Evolutionary conservation across 78 protist genomes (phyloP), one percentile per base, ranked within the genome.

Genomic region (Pelomyxa schiedti): DNA sequence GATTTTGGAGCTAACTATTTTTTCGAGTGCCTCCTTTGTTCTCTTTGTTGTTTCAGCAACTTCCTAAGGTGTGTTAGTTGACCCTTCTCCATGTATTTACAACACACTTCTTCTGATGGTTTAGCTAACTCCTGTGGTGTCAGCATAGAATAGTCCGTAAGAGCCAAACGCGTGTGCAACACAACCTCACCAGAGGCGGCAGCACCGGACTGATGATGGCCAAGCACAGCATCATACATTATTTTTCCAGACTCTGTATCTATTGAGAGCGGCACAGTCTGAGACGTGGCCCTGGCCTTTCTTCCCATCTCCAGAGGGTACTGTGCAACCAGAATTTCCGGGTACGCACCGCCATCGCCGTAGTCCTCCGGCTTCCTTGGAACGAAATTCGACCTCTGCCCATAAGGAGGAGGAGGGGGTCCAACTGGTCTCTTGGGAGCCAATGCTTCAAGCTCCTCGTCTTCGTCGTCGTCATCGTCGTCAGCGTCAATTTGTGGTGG

Each of bases 271-370:
- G 38, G 52, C 35, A 53, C 71, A 1, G 42, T 35, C 35, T 41
- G 68, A 26, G 7, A 32, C 4, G 66, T 35, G 2, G 47, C 26
- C 5, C 32, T 6, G 1, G 2, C 16, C 69, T 82, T 82, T 37
- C 83, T 42, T 24, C 96, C 96, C 92, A 93, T 90, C 66, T 87
- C 82, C 80, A 79, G 47, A 2, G 96, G 96, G 30, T 67, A 90
- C 82, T 93, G 94, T 2, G 82, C 83, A 0, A 84, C 83, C 68
- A 82, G 92, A 26, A 93, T 84, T 81, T 93, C 97, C 38, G 97
- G 97, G 39, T 81, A 93, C 35, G 97, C 95, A 42, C 97, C 97
- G 43, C 97, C 97, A 30, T 91, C 95, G 28, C 88, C 97, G 84
- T 77, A 93, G 73, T 90, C 97, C 32, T 69, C 92, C 3, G 64